Evolutionary conservation across 345 rosid genomes (phyloP).

Genomic region (Citrus hindsii): DNA sequence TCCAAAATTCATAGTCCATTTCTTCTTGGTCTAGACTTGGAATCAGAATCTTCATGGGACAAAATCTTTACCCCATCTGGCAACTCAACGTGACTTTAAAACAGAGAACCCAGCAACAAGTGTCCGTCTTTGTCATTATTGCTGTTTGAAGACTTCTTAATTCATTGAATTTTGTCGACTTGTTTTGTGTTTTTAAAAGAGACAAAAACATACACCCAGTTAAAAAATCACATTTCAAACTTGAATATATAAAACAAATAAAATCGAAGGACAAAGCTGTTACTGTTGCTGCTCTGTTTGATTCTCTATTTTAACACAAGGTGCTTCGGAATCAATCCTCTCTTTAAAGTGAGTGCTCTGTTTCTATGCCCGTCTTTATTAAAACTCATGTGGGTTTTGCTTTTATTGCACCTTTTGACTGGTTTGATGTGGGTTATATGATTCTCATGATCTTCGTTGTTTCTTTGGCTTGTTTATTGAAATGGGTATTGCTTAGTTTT

Average conservation of each 20-base stretch:
- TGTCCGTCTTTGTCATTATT: background rate
- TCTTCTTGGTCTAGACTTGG: background rate
- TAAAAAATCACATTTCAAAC: background rate
- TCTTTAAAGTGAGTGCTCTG: conserved; percentile 22
- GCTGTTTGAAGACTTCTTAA: background rate
- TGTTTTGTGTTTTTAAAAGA: background rate
- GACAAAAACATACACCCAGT: background rate
- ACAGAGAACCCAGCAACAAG: conserved; percentile 12
- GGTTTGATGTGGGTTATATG: background rate
- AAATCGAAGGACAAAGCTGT: background rate
- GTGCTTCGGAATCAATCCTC: conserved; percentile 6
- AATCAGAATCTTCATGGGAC: background rate
- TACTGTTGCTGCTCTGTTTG: conserved; percentile 11
- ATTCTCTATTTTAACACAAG: conserved; percentile 3
- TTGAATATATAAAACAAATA: background rate
- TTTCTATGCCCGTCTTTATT: background rate
- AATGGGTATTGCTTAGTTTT: conserved; percentile 2
- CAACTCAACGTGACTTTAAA: background rate
- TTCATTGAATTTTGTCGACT: background rate
- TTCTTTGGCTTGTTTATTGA: background rate
- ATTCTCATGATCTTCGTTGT: background rate
- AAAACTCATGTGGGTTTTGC: conserved; percentile 8
- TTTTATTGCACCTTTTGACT: background rate
- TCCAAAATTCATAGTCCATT: background rate
- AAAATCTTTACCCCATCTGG: background rate